These are phyloP conservation scores for Aspergillus awamori DNA, from an alignment of 2,329 filamentous ascomycete species.

Conservation along the genomic window DNA sequence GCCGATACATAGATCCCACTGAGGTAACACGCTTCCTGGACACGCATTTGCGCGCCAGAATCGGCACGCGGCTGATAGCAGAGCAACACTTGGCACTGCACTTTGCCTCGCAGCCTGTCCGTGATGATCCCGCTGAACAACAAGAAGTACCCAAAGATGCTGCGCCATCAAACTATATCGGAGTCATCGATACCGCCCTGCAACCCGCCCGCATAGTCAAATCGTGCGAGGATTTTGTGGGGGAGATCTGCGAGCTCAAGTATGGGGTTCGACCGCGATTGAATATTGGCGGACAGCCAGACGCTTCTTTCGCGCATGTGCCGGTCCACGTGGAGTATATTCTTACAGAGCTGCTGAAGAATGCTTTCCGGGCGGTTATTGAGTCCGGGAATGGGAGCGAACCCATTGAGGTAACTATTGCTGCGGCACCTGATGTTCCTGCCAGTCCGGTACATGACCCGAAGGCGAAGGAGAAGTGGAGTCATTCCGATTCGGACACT, in stretches of 20 bases:
- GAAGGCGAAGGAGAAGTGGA: background rate
- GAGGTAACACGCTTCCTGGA: constrained; percentile 93
- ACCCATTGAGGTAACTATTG: constrained; percentile 89
- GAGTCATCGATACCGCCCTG: constrained; percentile 90
- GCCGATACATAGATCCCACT: constrained; percentile 78
- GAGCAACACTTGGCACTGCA: constrained; percentile 97
- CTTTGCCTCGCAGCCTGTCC: constrained; percentile 71
- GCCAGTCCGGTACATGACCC: constrained; percentile 45
- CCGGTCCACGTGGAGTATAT: constrained; percentile 98
- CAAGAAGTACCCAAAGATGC: constrained; percentile 19
- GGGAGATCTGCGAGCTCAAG: constrained; percentile 93
- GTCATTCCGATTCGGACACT: constrained; percentile 30
- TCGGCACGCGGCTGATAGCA: constrained; percentile 89
- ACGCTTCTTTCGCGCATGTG: constrained; percentile 88
- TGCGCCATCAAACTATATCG: constrained; percentile 69
- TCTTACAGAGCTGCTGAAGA: constrained; percentile 93
- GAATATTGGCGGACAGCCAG: constrained; percentile 79
- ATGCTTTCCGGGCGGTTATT: constrained; percentile 90
- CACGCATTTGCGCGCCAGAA: constrained; percentile 88
- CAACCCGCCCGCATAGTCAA: constrained; percentile 80
- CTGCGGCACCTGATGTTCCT: constrained; percentile 62
- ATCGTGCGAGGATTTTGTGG: constrained; percentile 84
- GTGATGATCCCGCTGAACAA: constrained; percentile 46
- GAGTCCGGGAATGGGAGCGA: constrained; percentile 79
- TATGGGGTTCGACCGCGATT: constrained; percentile 86